These are phyloP conservation scores for Chrysosporium queenslandicum DNA, from an alignment of 2,329 filamentous ascomycete species.

Conservation along the genomic window DNA sequence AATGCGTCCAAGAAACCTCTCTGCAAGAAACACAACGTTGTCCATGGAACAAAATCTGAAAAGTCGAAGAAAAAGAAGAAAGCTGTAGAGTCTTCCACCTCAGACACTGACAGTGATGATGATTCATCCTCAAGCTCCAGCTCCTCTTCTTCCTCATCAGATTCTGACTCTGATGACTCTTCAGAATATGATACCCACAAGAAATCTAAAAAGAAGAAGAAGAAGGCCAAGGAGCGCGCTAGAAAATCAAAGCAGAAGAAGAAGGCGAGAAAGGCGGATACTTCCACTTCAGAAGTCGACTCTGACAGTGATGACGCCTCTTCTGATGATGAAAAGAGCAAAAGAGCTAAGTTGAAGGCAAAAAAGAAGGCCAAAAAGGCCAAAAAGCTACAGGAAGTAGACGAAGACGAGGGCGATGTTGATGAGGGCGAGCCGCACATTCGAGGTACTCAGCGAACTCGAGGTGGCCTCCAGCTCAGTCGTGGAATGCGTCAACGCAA, in stretches of 20 bases:
- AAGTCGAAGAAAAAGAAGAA: constrained; percentile 22
- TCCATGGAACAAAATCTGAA: constrained; percentile 17
- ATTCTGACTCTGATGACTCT: constrained; percentile 7
- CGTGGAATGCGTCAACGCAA: neutral
- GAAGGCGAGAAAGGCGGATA: constrained; percentile 12
- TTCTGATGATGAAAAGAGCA: constrained; percentile 26
- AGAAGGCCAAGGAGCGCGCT: constrained; percentile 13
- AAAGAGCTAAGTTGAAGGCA: constrained; percentile 31
- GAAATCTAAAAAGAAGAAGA: constrained; percentile 15
- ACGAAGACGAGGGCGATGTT: constrained; percentile 25
- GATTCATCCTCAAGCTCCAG: neutral
- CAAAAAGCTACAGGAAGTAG: constrained; percentile 28
- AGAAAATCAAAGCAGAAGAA: constrained; percentile 11
- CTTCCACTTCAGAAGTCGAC: constrained; percentile 8
- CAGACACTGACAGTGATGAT: constrained; percentile 16
- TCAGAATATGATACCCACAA: constrained; percentile 11
- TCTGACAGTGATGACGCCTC: constrained; percentile 19
- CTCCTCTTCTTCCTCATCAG: constrained; percentile 6
- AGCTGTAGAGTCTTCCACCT: constrained; percentile 18
- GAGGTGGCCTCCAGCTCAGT: neutral
- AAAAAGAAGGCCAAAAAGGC: constrained; percentile 34
- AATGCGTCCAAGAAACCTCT: constrained; percentile 21
- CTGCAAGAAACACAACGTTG: constrained; percentile 27
- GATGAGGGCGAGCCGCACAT: constrained; percentile 16
- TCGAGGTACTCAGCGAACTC: neutral